Evolutionary conservation across 768 basidiomycete genomes (phyloP).

Genomic region (Boletus bicolor): DNA sequence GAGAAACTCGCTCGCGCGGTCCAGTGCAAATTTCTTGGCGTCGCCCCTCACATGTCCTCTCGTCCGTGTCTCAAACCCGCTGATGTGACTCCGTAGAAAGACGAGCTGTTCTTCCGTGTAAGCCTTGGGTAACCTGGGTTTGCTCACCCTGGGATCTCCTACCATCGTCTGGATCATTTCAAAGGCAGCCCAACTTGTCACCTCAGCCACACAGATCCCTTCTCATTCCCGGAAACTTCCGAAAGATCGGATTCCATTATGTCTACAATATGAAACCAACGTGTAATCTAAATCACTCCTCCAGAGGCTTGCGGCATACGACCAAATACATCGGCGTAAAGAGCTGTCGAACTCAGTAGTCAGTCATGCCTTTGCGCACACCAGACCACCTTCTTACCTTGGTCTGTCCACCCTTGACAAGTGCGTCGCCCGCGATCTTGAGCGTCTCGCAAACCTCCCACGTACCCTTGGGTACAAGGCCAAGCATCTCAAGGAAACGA

Average conservation of each 20-base stretch:
- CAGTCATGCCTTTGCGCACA: background rate
- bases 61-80: conserved; percentile 58
- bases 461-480: conserved; percentile 90
- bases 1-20: conserved; percentile 61
- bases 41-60: conserved; percentile 61
- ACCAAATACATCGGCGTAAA: conserved; percentile 88
- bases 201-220: conserved; percentile 22
- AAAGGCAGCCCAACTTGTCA: background rate
- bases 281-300: background rate
- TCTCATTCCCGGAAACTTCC: conserved; percentile 18
- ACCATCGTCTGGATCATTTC: conserved; percentile 29
- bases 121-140: conserved; percentile 62
- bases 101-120: conserved; percentile 62
- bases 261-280: too few species aligned
- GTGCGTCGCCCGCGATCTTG: conserved; percentile 72
- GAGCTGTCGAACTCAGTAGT: conserved; percentile 43
- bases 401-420: conserved; percentile 81
- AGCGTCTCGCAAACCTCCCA: conserved; percentile 85
- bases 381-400: conserved; percentile 52
- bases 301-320: conserved; percentile 51
- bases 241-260: conserved; percentile 25
- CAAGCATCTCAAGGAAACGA: conserved; percentile 70
- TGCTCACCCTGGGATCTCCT: conserved; percentile 62
- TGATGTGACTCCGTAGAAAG: conserved; percentile 50
- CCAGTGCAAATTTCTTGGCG: conserved; percentile 67